phyloP scores from a whole-genome alignment of 2,329 filamentous ascomycete species.

The Colletotrichum aenigma region DNA sequence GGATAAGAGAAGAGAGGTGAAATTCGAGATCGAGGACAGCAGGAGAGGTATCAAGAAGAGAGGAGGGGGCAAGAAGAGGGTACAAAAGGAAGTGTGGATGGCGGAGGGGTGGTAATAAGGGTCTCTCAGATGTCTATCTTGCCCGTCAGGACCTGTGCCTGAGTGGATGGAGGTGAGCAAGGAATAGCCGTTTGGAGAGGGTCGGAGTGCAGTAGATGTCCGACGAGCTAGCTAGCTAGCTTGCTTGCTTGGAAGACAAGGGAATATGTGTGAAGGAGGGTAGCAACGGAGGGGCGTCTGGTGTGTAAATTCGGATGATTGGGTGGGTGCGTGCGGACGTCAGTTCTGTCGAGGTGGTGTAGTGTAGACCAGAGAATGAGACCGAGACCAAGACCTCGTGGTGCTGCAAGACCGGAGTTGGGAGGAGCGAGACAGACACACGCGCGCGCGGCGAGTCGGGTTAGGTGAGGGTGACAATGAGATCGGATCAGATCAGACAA shows the following conservation, averaged over 20 bases:
- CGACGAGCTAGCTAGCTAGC: constrained; percentile 1
- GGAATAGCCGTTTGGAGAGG: constrained; percentile 11
- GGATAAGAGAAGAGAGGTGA: background rate
- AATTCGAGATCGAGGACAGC: background rate
- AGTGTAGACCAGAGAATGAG: background rate
- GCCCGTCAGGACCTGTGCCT: background rate
- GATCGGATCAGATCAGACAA: background rate
- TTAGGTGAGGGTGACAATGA: background rate
- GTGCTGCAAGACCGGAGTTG: background rate
- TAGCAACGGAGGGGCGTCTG: constrained; percentile 13
- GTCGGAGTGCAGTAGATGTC: constrained; percentile 3
- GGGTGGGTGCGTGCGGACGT: constrained; percentile 11
- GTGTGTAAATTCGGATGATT: constrained; percentile 16
- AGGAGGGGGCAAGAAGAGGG: background rate
- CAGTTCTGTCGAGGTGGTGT: background rate
- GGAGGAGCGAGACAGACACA: background rate
- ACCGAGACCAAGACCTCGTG: background rate
- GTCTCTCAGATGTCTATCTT: background rate
- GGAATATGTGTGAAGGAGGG: constrained; percentile 6
- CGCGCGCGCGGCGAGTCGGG: background rate
- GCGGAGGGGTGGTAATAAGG: constrained; percentile 16
- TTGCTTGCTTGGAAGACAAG: constrained; percentile 5
- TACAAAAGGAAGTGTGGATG: background rate
- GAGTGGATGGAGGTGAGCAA: background rate
- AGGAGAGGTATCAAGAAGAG: background rate